Conservation (phyloP, 2,329 filamentous ascomycete genomes). For the Spiromastix sp. region DNA sequence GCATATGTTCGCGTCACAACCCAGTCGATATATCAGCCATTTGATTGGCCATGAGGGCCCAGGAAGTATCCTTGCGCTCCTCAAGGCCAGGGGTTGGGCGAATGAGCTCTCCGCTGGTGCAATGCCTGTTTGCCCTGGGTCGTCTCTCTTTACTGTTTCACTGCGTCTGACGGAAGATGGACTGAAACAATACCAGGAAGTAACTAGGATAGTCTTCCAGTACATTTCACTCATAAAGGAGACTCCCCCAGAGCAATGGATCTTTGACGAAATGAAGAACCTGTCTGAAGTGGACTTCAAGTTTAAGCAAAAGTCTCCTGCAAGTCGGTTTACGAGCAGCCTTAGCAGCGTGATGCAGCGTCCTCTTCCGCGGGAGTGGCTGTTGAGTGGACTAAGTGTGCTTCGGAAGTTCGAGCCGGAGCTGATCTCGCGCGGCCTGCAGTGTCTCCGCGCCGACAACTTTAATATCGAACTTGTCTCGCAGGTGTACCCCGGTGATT, state of each 20-base stretch:
- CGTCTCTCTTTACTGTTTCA: constrained; percentile 68
- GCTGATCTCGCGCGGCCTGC: constrained; percentile 64
- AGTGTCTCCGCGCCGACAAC: constrained; percentile 73
- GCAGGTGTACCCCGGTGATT: constrained; percentile 70
- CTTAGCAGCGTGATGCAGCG: constrained; percentile 86
- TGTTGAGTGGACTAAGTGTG: constrained; percentile 69
- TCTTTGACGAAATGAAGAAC: constrained; percentile 82
- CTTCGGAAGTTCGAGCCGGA: constrained; percentile 70
- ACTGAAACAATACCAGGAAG: constrained; percentile 68
- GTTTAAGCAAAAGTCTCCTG: constrained; percentile 85
- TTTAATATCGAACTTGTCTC: constrained; percentile 77
- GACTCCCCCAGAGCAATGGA: constrained; percentile 76
- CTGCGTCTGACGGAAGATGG: constrained; percentile 78
- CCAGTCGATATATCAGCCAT: constrained; percentile 77
- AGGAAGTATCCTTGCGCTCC: constrained; percentile 79
- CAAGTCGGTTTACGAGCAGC: constrained; percentile 78
- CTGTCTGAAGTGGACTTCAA: constrained; percentile 91
- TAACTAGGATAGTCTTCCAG: constrained; percentile 77
- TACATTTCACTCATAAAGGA: constrained; percentile 83
- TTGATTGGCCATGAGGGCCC: constrained; percentile 87
- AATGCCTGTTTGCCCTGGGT: constrained; percentile 66
- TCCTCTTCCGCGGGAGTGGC: constrained; percentile 72
- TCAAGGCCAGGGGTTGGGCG: constrained; percentile 85
- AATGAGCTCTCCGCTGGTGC: constrained; percentile 71
- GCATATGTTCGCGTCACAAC: constrained; percentile 65